A percentile compares a stretch with the other conserved stretches of the same genome.
These are phyloP conservation scores for Citrus sinensis DNA, from an alignment of 345 rosid genomes.

Conservation along the genomic window DNA sequence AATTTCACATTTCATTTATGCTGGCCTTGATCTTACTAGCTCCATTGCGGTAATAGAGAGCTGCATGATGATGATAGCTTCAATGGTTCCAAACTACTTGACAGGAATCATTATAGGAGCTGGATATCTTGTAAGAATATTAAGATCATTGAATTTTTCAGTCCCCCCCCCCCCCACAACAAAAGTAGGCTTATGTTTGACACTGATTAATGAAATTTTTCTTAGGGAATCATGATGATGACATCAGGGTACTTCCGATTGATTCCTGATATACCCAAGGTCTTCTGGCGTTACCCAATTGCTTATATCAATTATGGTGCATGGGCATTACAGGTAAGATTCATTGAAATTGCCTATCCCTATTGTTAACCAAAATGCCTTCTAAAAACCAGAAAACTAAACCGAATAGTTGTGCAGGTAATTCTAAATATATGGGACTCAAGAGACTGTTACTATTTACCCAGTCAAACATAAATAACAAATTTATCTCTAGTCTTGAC, in stretches of 20 bases:
- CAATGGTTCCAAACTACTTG: slow-evolving; percentile 53
- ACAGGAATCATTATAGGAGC: slow-evolving; percentile 49
- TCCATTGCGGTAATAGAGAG: slow-evolving; percentile 49
- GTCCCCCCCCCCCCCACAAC: too few relatives aligned
- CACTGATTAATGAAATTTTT: slow-evolving; percentile 1
- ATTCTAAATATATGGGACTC: not conserved
- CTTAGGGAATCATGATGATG: slow-evolving; percentile 47
- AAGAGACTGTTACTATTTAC: too few relatives aligned
- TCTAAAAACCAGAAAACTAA: not conserved
- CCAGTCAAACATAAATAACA: not conserved
- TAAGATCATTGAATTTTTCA: not conserved
- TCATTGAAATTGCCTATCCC: not conserved
- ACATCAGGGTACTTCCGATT: slow-evolving; percentile 47
- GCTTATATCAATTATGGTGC: slow-evolving; percentile 45
- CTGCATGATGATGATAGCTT: slow-evolving; percentile 57
- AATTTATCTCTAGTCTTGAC: not conserved
- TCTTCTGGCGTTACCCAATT: slow-evolving; percentile 55
- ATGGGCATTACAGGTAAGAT: slow-evolving; percentile 51
- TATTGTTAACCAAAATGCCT: not conserved
- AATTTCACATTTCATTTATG: slow-evolving; percentile 27
- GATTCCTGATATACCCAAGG: slow-evolving; percentile 41
- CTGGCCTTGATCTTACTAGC: slow-evolving; percentile 32
- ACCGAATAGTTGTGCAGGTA: not conserved
- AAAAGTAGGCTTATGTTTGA: not conserved
- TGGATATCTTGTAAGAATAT: slow-evolving; percentile 44